These are phyloP conservation scores for Scutellaria barbata DNA, from an alignment of 257 asterid genomes.

Conservation along the genomic window DNA sequence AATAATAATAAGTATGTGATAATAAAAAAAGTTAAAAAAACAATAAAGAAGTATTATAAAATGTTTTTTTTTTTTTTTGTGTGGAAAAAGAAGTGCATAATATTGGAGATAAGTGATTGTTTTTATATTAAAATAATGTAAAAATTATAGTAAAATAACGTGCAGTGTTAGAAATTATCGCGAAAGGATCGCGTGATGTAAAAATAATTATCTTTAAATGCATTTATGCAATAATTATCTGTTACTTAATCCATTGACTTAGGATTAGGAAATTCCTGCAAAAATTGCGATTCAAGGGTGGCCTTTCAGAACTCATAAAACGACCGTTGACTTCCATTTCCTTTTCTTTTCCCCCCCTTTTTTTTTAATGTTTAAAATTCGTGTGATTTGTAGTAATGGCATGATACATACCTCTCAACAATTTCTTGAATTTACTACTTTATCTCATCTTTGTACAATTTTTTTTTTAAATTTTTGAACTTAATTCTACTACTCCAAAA, in stretches of 20 bases:
- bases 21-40: too few relatives aligned
- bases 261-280: slow-evolving; percentile 2
- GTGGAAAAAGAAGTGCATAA: too few relatives aligned
- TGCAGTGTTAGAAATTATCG: too few relatives aligned
- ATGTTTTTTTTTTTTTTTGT: too few relatives aligned
- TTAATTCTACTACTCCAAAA: neutral
- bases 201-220: neutral
- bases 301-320: slow-evolving; percentile 34
- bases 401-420: slow-evolving; percentile 19
- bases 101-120: too few relatives aligned
- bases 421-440: slow-evolving; percentile 20
- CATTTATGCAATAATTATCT: neutral
- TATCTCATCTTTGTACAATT: slow-evolving; percentile 25
- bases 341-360: neutral
- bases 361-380: neutral
- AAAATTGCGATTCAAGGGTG: slow-evolving; percentile 17
- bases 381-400: slow-evolving; percentile 23
- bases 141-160: too few relatives aligned
- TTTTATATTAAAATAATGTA: too few relatives aligned
- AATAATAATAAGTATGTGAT: too few relatives aligned
- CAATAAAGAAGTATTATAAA: too few relatives aligned
- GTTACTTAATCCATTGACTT: slow-evolving; percentile 32
- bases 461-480: neutral
- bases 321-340: slow-evolving; percentile 27
- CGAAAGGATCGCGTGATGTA: too few relatives aligned